Conservation (phyloP, 805 yeast genomes). For the Isabelozyma heimii region DNA sequence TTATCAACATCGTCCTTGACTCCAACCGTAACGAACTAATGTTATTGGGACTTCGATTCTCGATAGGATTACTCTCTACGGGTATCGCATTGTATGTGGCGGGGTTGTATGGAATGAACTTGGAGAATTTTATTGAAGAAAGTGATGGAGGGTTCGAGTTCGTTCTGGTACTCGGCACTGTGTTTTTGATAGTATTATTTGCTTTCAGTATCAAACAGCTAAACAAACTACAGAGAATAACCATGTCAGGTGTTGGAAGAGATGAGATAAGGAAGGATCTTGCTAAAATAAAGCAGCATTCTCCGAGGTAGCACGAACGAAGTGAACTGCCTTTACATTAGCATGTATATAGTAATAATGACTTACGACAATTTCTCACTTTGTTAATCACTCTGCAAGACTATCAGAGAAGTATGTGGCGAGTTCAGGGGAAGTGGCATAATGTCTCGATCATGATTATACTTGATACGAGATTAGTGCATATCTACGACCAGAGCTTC, state of each 20-base stretch:
- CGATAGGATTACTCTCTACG: conserved; percentile 77
- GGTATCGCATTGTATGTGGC: conserved; percentile 81
- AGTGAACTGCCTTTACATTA: not conserved
- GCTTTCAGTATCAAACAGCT: conserved; percentile 54
- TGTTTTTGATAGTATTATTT: conserved; percentile 46
- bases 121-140: conserved; percentile 89
- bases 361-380: not conserved
- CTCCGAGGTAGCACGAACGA: not conserved
- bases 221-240: conserved; percentile 66
- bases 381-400: not conserved
- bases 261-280: conserved; percentile 2
- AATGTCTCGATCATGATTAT: too few relatives aligned
- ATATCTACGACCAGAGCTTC: too few relatives aligned
- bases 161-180: conserved; percentile 42
- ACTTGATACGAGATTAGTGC: too few relatives aligned
- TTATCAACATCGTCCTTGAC: conserved; percentile 87
- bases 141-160: conserved; percentile 62
- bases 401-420: too few relatives aligned
- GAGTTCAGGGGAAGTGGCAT: too few relatives aligned
- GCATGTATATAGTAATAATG: not conserved
- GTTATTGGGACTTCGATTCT: conserved; percentile 80
- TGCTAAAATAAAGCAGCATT: not conserved
- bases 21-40: conserved; percentile 91
- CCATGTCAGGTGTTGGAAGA: conserved; percentile 48
- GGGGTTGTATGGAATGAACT: conserved; percentile 92